Base-by-base conservation (phyloP, 2,329 filamentous ascomycete genomes). In the Colletotrichum ledebouriae region DNA sequence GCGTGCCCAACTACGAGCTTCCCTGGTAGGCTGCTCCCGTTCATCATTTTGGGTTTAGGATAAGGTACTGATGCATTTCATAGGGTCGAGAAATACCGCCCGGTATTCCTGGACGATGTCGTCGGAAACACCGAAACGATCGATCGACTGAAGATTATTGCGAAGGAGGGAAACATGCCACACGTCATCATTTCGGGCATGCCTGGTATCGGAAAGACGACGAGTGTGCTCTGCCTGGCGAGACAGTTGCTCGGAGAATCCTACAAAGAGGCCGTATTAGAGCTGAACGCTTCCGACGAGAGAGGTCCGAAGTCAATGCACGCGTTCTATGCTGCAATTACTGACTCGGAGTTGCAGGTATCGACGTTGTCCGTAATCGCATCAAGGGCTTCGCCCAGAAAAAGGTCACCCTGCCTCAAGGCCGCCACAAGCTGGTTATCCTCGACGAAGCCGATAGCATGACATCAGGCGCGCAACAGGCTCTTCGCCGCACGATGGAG, bases 341-440 rank as follows among this genome's bases (percentile, higher is more conserved):
- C 49, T 68, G 52, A 68, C 53, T 20, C 2, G 2, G 6, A 12
- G 17, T 25, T 22, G 56, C 53, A 92, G 92, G 95, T 75, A 99
- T 99, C 78, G 96, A 99, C 76, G 96, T 99, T 17, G 96, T 99
- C 29, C 90, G 96, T 59, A 98, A 98, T 78, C 87, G 96, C 71
- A 99, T 99, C 84, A 99, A 99, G 83, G 94, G 94, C 7, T 99
- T 99, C 76, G 96, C 96, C 3, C 96, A 98, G 80, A 99, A 99
- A 81, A 99, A 99, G 81, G 96, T 99, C 73, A 99, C 96, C 1
- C 85, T 99, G 12, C 94, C 96, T 0, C 84, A 90, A 1, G 96
- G 96, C 9, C 89, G 94, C 62, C 96, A 99, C 80, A 99, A 99
- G 84, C 85, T 99, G 57, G 94, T 99, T 57, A 98, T 99, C 73